phyloP scores from a whole-genome alignment of 1,284 basidiomycete species.

The Pyrrhoderma noxium region DNA sequence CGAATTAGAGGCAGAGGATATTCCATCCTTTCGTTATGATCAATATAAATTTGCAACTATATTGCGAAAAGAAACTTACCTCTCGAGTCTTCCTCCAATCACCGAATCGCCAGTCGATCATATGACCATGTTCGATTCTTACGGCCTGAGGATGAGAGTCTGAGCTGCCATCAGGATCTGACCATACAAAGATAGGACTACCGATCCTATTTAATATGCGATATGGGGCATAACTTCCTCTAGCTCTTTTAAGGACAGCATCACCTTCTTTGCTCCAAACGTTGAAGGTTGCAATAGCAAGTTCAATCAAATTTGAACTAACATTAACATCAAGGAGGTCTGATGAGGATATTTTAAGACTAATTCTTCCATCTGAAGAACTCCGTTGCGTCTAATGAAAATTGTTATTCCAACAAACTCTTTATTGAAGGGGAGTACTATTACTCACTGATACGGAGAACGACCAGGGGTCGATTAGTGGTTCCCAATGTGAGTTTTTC shows the following conservation, averaged over 20 bases:
- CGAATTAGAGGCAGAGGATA: constrained; percentile 72
- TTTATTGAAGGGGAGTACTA: constrained; percentile 1
- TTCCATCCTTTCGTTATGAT: constrained; percentile 58
- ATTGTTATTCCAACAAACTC: constrained; percentile 5
- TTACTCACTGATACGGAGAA: constrained; percentile 68
- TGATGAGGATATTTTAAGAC: constrained; percentile 64
- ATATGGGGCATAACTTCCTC: constrained; percentile 91
- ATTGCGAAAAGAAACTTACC: constrained; percentile 35
- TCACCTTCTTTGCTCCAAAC: constrained; percentile 73
- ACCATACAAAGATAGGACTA: constrained; percentile 74
- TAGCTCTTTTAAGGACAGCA: constrained; percentile 60
- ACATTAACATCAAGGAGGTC: constrained; percentile 90
- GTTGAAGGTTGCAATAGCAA: constrained; percentile 69
- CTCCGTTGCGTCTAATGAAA: constrained; percentile 41
- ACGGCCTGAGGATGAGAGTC: constrained; percentile 38
- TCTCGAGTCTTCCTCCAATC: constrained; percentile 95
- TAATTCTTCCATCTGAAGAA: constrained; percentile 46
- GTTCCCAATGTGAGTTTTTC: constrained; percentile 98
- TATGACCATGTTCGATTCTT: constrained; percentile 66
- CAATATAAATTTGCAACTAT: neutral
- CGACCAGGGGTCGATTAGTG: constrained; percentile 97
- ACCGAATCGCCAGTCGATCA: constrained; percentile 94
- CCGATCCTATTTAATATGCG: constrained; percentile 90
- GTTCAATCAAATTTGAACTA: constrained; percentile 87
- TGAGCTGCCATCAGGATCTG: constrained; percentile 55